Conservation (phyloP, 2,329 filamentous ascomycete species). For the Pezizomycotina sp. region DNA sequence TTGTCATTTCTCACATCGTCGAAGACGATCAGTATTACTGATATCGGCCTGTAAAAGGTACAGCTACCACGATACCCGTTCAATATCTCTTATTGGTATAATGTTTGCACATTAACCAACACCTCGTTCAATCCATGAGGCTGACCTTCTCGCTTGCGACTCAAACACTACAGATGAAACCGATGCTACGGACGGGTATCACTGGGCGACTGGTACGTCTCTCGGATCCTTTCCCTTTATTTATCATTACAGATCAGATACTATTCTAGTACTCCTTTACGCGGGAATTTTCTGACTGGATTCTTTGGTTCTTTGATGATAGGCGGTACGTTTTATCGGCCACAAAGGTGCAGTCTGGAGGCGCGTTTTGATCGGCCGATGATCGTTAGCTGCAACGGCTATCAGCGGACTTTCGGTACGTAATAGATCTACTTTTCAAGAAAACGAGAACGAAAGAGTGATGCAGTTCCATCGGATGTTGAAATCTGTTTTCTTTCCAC, state of each 20-base stretch:
- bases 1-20: no score
- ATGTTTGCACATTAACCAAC: no score
- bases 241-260: background rate
- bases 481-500: conserved; percentile 97
- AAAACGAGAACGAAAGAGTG: conserved; percentile 2
- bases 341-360: conserved; percentile 99
- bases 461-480: conserved; percentile 35
- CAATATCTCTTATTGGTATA: no score
- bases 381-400: conserved; percentile 73
- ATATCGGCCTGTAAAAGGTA: no score
- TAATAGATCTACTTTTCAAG: conserved; percentile 29
- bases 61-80: no score
- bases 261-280: conserved; percentile 1
- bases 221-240: background rate
- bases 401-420: conserved; percentile 94
- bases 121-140: no score
- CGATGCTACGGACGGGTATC: conserved; percentile 90
- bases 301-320: conserved; percentile 24
- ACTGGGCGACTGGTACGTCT: conserved; percentile 77
- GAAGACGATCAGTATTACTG: no score
- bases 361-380: conserved; percentile 74
- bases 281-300: conserved; percentile 8
- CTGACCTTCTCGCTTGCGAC: no score
- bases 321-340: conserved; percentile 92
- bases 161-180: no score